These are phyloP conservation scores for Trichocladium antarcticum DNA, from an alignment of 495 filamentous ascomycete species.

Conservation along the genomic window DNA sequence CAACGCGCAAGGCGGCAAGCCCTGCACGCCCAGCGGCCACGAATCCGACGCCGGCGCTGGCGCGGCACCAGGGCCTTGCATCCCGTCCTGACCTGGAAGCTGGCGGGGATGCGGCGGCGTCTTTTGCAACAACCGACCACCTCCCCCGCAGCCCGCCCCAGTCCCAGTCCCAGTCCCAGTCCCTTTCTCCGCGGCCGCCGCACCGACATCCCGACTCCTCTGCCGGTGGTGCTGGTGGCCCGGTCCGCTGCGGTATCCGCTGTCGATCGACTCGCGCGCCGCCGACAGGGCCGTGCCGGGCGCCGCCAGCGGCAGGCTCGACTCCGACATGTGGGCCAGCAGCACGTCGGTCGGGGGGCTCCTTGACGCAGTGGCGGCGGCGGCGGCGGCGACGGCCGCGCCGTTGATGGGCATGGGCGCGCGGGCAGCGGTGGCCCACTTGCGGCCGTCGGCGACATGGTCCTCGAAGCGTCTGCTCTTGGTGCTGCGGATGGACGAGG, in stretches of 20 bases:
- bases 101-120: background rate
- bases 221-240: background rate
- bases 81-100: background rate
- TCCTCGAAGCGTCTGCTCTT: slow-evolving; percentile 9
- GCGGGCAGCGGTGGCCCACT: slow-evolving; percentile 10
- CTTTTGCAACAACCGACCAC: too few species aligned
- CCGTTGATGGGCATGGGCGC: slow-evolving; percentile 6
- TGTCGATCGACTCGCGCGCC: slow-evolving; percentile 12
- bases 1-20: slow-evolving; percentile 11
- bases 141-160: too few species aligned
- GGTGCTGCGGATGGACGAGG: slow-evolving; percentile 4
- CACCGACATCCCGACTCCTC: background rate
- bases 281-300: background rate
- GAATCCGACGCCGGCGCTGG: slow-evolving; percentile 1
- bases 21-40: slow-evolving; percentile 6
- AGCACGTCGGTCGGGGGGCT: background rate
- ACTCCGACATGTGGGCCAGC: slow-evolving; percentile 6
- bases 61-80: background rate
- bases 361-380: background rate
- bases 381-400: slow-evolving; percentile 2
- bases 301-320: background rate
- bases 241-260: slow-evolving; percentile 14
- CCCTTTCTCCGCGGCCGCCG: background rate
- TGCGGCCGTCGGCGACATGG: slow-evolving; percentile 11
- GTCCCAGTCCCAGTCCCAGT: background rate